A percentile compares a stretch with the other conserved stretches of the same genome.
Evolutionary conservation across 768 basidiomycete species (phyloP).

Genomic region (Clitopilus passeckerianus): DNA sequence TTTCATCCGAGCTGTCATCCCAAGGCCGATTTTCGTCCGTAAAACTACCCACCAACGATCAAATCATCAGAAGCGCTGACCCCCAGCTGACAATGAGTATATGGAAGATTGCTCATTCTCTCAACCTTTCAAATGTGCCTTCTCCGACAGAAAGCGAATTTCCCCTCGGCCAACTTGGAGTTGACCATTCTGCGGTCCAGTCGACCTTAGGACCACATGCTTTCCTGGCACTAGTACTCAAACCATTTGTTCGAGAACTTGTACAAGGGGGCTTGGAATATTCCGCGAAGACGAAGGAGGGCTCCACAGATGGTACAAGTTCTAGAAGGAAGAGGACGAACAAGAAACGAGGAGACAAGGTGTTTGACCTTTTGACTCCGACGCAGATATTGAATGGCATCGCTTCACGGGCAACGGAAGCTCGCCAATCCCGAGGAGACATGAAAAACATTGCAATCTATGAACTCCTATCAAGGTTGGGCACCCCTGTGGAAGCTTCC

Average conservation of each 20-base stretch:
- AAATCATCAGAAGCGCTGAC: constrained; percentile 24
- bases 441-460: constrained; percentile 16
- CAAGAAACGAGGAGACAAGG: constrained; percentile 9
- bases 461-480: constrained; percentile 20
- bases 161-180: constrained; percentile 25
- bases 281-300: constrained; percentile 25
- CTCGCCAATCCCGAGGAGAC: constrained; percentile 1
- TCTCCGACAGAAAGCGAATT: constrained; percentile 7
- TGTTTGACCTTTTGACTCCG: constrained; percentile 30
- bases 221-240: constrained; percentile 28
- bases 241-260: constrained; percentile 28
- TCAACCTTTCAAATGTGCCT: constrained; percentile 21
- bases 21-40: neutral
- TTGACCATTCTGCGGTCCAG: constrained; percentile 22
- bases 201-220: constrained; percentile 33
- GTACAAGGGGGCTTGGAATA: constrained; percentile 31
- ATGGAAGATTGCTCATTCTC: constrained; percentile 15
- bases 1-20: neutral
- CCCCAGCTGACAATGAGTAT: constrained; percentile 27
- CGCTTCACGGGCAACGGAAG: constrained; percentile 20
- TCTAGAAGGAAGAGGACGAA: constrained; percentile 13
- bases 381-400: constrained; percentile 39
- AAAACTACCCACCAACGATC: constrained; percentile 1
- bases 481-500: neutral
- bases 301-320: constrained; percentile 8